phyloP scores from a whole-genome alignment of 1,284 basidiomycete genomes.

The Puccinia horiana region DNA sequence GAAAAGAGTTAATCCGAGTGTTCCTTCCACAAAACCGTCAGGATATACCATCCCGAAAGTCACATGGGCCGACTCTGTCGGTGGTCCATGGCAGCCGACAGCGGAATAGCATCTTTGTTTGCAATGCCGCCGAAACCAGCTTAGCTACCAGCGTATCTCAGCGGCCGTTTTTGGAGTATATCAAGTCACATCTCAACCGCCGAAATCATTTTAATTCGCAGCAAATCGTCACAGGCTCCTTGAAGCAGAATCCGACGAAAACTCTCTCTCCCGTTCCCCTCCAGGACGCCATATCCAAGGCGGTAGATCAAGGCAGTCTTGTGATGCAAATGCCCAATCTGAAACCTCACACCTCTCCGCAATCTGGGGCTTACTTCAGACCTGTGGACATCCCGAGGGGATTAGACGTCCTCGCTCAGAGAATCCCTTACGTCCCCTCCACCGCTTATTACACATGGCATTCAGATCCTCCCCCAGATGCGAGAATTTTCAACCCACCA shows the following conservation, averaged over 20 bases:
- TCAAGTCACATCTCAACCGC: conserved; percentile 16
- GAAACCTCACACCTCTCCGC: background rate
- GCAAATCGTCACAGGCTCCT: background rate
- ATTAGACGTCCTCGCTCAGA: background rate
- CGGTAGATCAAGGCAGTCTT: background rate
- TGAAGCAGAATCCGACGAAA: background rate
- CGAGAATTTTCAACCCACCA: background rate
- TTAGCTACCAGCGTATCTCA: background rate
- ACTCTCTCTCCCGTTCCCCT: background rate
- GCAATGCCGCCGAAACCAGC: conserved; percentile 13
- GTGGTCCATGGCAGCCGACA: conserved; percentile 47
- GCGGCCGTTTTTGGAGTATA: conserved; percentile 15
- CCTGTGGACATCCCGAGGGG: background rate
- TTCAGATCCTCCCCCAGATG: background rate
- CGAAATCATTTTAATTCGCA: conserved; percentile 26
- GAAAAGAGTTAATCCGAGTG: background rate
- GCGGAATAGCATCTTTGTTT: conserved; percentile 20
- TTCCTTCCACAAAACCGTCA: background rate
- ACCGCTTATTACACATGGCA: background rate
- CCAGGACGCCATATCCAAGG: background rate
- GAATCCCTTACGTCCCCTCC: conserved; percentile 11
- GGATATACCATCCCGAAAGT: background rate
- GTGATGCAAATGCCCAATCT: background rate
- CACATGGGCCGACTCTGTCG: background rate
- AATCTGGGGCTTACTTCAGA: background rate